Evolutionary conservation across 2,329 filamentous ascomycete species (phyloP), one percentile per base, ranked within the genome.

Genomic region (Claviceps fusiformis): DNA sequence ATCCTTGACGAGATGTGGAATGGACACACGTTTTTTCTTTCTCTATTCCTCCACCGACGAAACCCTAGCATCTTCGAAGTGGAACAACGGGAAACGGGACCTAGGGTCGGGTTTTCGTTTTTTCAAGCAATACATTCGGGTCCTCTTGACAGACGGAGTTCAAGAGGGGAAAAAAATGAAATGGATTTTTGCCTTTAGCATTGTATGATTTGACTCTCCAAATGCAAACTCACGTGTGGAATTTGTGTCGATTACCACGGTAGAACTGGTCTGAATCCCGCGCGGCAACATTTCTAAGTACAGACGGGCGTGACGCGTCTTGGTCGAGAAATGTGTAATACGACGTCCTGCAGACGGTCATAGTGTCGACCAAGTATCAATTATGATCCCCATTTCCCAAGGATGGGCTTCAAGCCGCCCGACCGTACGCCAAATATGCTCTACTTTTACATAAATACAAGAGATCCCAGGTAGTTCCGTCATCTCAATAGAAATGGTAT

Each of bases 81-180:
- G 45, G 43, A 29, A 19, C 5, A 50, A 43, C 54, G 60, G 59
- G 60, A 60, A 39, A 52, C 50, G 52, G 43, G 52, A 63, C 65
- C 64, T 62, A 63, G 64, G 51, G 63, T 66, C 62, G 62, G 67
- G 55, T 9, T 47, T 48, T 70, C 69, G 66, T 66, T 24, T 66
- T 70, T 69, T 67, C 62, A 70, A 54, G 68, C 69, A 70, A 70
- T 71, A 68, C 69, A 71, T 70, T 65, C 67, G 64, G 67, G 68
- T 50, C 68, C 68, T 69, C 67, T 67, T 60, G 63, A 68, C 52
- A 65, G 62, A 39, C 67, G 68, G 69, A 67, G 71, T 59, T 67
- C 67, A 64, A 70, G 66, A 67, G 70, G 70, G 66, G 66, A 68
- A 70, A 69, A 29, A 50, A 50, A 48, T 68, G 67, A 24, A 4